Evolutionary conservation across 169 alveolate genomes (phyloP).

Genomic region (Cryptosporidium ryanae): DNA sequence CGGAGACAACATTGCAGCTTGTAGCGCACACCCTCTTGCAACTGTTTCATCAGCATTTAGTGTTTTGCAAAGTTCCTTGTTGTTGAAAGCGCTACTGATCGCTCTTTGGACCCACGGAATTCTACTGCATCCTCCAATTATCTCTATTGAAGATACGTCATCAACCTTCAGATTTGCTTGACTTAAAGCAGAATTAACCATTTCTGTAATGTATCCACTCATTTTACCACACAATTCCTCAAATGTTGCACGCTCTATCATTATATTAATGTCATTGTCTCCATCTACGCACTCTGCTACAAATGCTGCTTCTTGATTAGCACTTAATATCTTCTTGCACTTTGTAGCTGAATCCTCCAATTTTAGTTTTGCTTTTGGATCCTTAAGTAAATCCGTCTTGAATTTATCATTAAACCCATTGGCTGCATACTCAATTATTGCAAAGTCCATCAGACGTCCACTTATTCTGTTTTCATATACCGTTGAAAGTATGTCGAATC

Average conservation of each 20-base stretch:
- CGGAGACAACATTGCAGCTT: constrained; percentile 91
- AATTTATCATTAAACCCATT: constrained; percentile 88
- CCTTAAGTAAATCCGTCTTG: constrained; percentile 89
- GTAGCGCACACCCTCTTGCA: constrained; percentile 97
- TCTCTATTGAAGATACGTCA: constrained; percentile 91
- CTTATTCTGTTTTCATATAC: constrained; percentile 94
- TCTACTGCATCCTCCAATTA: constrained; percentile 97
- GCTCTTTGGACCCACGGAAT: constrained; percentile 93
- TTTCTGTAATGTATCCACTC: constrained; percentile 81
- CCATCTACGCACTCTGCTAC: constrained; percentile 95
- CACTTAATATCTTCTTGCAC: constrained; percentile 95
- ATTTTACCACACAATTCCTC: constrained; percentile 88
- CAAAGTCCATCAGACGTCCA: constrained; percentile 94
- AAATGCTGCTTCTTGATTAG: constrained; percentile 92
- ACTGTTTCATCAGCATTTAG: constrained; percentile 96
- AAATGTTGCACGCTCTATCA: constrained; percentile 89
- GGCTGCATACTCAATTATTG: constrained; percentile 89
- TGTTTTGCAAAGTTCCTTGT: constrained; percentile 89
- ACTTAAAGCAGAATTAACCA: constrained; percentile 80
- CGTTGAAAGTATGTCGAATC: constrained; percentile 90
- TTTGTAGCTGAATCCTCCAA: constrained; percentile 94
- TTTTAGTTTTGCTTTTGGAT: constrained; percentile 91
- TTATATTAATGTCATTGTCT: constrained; percentile 90
- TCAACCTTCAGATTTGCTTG: constrained; percentile 81
- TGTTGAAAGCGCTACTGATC: constrained; percentile 87